phyloP scores from a whole-genome alignment of 306 rosid species.

The Gleditsia sinensis region DNA sequence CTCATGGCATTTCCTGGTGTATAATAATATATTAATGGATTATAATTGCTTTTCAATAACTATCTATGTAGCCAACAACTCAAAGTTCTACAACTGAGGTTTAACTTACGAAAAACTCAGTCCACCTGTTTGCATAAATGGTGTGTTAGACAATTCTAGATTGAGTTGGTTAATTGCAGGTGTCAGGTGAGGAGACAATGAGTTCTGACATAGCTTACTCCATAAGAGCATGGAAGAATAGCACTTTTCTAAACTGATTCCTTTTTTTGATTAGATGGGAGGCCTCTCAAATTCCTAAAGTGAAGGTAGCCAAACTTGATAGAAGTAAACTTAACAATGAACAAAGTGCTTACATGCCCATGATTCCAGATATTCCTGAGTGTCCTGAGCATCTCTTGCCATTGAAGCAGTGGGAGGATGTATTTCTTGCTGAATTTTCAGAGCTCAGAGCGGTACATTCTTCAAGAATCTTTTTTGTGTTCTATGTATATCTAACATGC shows the following conservation, averaged over 20 bases:
- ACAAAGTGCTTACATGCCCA: conserved; percentile 88
- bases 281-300: conserved; percentile 77
- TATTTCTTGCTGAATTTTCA: conserved; percentile 76
- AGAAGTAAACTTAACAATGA: conserved; percentile 61
- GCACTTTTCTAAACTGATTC: conserved; percentile 2
- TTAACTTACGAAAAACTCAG: not conserved
- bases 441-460: conserved; percentile 66
- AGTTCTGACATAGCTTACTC: not conserved
- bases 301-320: conserved; percentile 83
- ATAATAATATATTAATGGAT: no score
- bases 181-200: not conserved
- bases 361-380: conserved; percentile 75
- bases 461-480: conserved; percentile 7
- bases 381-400: conserved; percentile 87
- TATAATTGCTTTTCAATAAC: not conserved
- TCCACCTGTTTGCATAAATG: not conserved
- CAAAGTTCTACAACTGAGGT: not conserved
- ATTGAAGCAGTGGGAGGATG: conserved; percentile 80
- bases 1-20: no score
- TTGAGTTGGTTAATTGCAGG: conserved; percentile 20
- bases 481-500: not conserved
- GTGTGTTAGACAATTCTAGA: not conserved
- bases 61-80: not conserved
- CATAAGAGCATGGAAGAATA: not conserved
- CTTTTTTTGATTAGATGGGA: conserved; percentile 70